These are phyloP conservation scores for Crucibulum laeve DNA, from an alignment of 768 basidiomycete species.

Conservation along the genomic window DNA sequence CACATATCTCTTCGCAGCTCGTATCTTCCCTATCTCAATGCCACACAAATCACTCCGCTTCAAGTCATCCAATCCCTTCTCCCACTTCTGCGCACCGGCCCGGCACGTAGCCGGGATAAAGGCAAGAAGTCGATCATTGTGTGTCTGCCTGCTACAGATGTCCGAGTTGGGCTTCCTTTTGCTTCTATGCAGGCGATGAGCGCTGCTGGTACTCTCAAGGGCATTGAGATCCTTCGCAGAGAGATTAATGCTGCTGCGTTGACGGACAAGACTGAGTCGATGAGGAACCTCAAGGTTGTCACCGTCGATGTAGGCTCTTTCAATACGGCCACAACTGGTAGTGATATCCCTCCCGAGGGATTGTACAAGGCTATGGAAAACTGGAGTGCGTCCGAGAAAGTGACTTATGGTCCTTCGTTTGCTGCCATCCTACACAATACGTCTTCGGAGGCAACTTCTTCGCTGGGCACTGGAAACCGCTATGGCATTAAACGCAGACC, in stretches of 20 bases:
- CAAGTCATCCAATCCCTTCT: constrained; percentile 73
- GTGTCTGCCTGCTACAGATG: constrained; percentile 70
- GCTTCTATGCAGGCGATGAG: constrained; percentile 68
- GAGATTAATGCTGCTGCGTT: constrained; percentile 59
- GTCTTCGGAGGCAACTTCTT: constrained; percentile 17
- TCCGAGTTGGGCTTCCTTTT: constrained; percentile 73
- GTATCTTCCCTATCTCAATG: constrained; percentile 69
- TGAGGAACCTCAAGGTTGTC: constrained; percentile 67
- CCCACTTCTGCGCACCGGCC: constrained; percentile 69
- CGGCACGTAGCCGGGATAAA: constrained; percentile 48
- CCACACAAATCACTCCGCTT: constrained; percentile 74
- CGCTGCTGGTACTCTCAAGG: constrained; percentile 68
- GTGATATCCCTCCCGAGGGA: constrained; percentile 23
- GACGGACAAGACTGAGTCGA: constrained; percentile 50
- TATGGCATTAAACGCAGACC: constrained; percentile 47
- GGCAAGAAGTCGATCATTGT: constrained; percentile 61
- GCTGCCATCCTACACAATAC: constrained; percentile 36
- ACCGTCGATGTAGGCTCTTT: constrained; percentile 71
- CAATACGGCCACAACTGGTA: constrained; percentile 22
- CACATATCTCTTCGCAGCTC: constrained; percentile 57
- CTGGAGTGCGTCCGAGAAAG: constrained; percentile 73
- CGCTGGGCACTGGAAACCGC: constrained; percentile 30
- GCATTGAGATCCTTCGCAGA: constrained; percentile 66
- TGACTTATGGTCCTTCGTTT: constrained; percentile 71
- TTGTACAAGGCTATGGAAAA: constrained; percentile 53